Evolutionary conservation across 352 stramenopile genomes (phyloP).

Genomic region (Globisporangium barbulae): DNA sequence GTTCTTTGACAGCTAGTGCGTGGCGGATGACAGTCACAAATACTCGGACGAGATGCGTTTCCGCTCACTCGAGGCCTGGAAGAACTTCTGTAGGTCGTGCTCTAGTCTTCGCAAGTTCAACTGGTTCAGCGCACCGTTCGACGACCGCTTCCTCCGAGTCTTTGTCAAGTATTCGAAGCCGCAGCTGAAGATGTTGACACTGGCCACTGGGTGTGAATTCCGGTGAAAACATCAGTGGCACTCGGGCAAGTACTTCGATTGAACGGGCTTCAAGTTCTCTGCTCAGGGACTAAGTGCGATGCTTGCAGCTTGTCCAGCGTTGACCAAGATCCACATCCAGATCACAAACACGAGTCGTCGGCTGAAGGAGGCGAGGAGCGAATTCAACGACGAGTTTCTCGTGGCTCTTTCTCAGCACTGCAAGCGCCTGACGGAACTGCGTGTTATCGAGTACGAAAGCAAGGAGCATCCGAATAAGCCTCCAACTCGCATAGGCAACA

Average conservation of each 20-base stretch:
- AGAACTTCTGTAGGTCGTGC: too few species aligned
- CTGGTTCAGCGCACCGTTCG: neutral
- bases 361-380: neutral
- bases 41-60: neutral
- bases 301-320: neutral
- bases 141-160: neutral
- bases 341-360: neutral
- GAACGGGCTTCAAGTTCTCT: neutral
- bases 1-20: too few species aligned
- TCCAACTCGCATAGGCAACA: neutral
- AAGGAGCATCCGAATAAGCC: neutral
- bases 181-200: neutral
- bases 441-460: neutral
- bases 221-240: neutral
- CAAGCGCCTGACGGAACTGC: neutral
- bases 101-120: too few species aligned
- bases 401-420: neutral
- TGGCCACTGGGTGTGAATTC: neutral
- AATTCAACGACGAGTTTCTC: neutral
- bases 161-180: slow-evolving; percentile 2
- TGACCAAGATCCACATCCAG: neutral
- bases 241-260: neutral
- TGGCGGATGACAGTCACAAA: too few species aligned
- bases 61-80: neutral
- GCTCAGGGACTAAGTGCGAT: neutral